Base-by-base conservation (phyloP, 306 rosid species). In the Sophora flavescens region DNA sequence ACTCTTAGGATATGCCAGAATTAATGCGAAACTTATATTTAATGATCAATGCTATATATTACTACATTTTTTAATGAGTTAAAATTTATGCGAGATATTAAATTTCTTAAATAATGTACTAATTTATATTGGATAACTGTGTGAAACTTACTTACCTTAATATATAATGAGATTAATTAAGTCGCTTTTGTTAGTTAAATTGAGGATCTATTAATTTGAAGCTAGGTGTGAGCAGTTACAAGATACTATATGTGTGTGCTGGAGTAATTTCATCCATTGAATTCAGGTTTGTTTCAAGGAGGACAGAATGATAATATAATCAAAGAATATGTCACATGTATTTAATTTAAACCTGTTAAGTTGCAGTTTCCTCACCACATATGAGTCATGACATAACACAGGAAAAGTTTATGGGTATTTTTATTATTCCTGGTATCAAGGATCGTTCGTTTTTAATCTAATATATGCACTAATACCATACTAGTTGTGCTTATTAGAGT, bases 271-370 rank as follows among this genome's bases (percentile, higher is more conserved):
- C 22, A 22, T 80, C 70, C 80, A 65, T 22, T 48, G 7, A 68
- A 68, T 60, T 56, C 15, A 10, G 30, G 62, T 17, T 57, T 47
- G 56, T 3, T 61, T 51, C 39, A 16, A 79, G 65, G 62, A 70
- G 39, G 65, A 63, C 69, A 77, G 78, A 61, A 81, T 69, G 69
- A 61, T 66, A 42, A 64, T 30, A 22, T 28, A 16, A 73, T 32
- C 5, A 42, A 70, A 36, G 70, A 22, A 22, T 72, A 51, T 70
- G 26, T 60, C 36, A 63, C 59, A 74, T 42, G 22, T 22, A 22
- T 22, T 22, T 22, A 22, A 22, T 22, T 22, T 22, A 22, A 22
- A 22, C 22, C 22, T 22, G 22, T 22, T 22, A 22, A 22, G 22
- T 22, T 22, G 22, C 22, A 22, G 22, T 22, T 22, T 22, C 22